Evolutionary conservation across 345 rosid species (phyloP), one percentile per base, ranked within the genome.

Genomic region (Bretschneidera sinensis): DNA sequence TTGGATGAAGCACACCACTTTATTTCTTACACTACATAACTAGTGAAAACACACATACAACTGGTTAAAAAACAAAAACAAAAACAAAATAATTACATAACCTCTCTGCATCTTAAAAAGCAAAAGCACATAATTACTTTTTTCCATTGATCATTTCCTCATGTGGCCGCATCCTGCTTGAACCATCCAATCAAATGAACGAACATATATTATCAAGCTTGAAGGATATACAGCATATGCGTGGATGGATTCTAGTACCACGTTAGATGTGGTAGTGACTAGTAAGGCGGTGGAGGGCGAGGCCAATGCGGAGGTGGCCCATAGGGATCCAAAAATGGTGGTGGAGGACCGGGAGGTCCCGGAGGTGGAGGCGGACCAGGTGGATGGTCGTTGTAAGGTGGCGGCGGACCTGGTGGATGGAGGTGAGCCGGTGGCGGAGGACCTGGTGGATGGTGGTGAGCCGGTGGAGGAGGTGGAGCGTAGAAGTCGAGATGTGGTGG

Each of bases 251-350:
- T 20, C 59, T 55, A 63, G 35, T 47, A 55, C 2, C 25, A 45
- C 5, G n/a, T 45, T 28, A 17, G 11, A 45, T 17, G 17, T 45
- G 17, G 6, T 5, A 45, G 14, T 21, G 1, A 24, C 57, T 51
- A 61, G 31, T 21, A 57, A 16, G 70, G 70, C 17, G 75, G 75
- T 31, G 74, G 74, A 55, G 55, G 74, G 21, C 39, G 76, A 19
- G 47, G 54, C 62, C 54, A 43, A 1, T 62, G 71, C 0, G 75
- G 67, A 51, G 75, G 59, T 55, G 75, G 75, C 21, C 63, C 21
- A 16, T 34, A 60, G 22, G 74, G 74, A 21, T 71, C 75, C 14
- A 43, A 52, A 21, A 34, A 56, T 1, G 74, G 69, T 0, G 53
- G 63, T 15, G 70, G 63, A 20, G 62, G 70, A 39, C 63, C 64